Base-by-base conservation (phyloP, 352 stramenopile species). In the Phytophthora citrophthora region DNA sequence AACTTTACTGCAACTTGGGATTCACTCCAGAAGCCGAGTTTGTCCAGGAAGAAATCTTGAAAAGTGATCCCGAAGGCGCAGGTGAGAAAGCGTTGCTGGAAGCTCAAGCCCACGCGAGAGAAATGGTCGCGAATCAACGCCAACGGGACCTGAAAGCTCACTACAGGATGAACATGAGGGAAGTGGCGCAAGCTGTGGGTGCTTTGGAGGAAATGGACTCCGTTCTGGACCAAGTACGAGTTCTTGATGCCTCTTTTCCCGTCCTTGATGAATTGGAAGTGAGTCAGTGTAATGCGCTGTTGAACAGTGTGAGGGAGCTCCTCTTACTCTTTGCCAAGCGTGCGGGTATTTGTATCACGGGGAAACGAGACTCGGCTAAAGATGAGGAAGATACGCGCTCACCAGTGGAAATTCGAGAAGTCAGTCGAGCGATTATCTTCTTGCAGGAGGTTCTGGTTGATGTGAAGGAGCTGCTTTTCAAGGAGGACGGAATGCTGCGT, bases 141-240 rank as follows among this genome's bases (percentile, higher is more conserved):
- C 78, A 87, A 47, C 60, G 55, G 11, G 56, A 76, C 7, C 55
- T 93, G 16, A 91, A 93, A 55, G 16, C 48, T 12, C 81, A 91
- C 60, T 94, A 93, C 56, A 76, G 81, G 9, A 68, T 64, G 50
- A 75, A 79, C 53, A 74, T 93, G 43, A 70, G 83, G 2, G 60
- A 75, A 1, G 59, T 90, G 2, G 74, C 81, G 2, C 73, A 82
- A 60, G 83, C 86, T 12, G 48, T 90, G 7, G 86, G 74, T 8
- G 70, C 81, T 0, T 57, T 94, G 43, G 81, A 91, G 64, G 81
- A 90, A 32, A 68, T 89, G 48, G 83, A 94, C 29, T 56, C 60
- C 3, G 58, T 77, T 12, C 31, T 90, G 34, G 72, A 79, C 5
- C 54, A 70, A 11, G 27, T 92, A 15, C 65, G 60, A 20, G 43